Evolutionary conservation across 176 grass and related monocot species (phyloP), one percentile per base, ranked within the genome.

Genomic region (Aegilops tauschii): DNA sequence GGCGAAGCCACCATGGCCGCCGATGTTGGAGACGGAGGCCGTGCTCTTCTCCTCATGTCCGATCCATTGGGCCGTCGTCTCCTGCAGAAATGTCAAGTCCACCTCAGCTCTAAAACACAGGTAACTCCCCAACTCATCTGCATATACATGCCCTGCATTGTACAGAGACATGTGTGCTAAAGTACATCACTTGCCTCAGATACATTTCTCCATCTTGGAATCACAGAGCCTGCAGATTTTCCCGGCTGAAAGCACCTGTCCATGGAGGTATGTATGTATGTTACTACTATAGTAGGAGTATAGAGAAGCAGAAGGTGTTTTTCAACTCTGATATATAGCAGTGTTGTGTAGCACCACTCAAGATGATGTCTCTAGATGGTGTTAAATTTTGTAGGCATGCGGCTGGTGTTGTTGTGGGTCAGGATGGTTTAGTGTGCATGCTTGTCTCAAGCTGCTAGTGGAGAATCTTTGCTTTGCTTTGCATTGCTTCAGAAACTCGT

Each of bases 401-500:
- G 77, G 62, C 59, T 70, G 50, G 5, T 18, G 62, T 77, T 70
- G 50, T 1, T 18, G 62, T 85, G 90, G 85, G 83, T 80, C 86
- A 88, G 86, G 82, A 81, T 52, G 68, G 63, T 81, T 87, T 88
- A 84, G 85, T 84, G 34, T 80, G 61, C 77, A 71, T 88, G 90
- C 71, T 91, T 91, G 86, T 91, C 90, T 39, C 77, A 81, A 85
- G 77, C 90, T 68, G 63, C 17, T 80, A 67, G 86, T 88, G 86
- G 86, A 91, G 86, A 88, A 91, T 88, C 82, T 88, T 91, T 64
- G 56, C 56, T 59, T 58, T 28, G 78, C 10, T 84, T 88, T 42
- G 40, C 40, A 3, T 42, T 91, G 69, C 90, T 91, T 70, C 69
- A 88, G 80, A 78, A 80, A 64, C 73, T 88, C 79, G 77, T 37